Conservation (phyloP, 1,284 basidiomycete species). For the Microbotryum violaceum region DNA sequence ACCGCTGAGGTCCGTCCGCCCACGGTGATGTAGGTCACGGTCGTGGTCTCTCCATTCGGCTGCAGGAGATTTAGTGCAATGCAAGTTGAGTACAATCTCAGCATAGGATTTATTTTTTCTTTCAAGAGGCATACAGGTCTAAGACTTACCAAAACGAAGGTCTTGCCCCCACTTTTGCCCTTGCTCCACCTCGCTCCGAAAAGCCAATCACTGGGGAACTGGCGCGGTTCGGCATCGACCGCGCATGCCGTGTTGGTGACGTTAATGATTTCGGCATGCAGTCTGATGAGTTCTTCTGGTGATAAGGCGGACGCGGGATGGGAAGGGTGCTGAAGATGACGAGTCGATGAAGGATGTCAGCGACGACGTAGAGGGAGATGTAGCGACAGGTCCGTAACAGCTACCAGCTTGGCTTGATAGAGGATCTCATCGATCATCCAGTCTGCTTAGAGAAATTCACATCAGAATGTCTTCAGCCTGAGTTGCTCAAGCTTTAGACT, state of each 20-base stretch:
- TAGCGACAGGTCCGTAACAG: too few relatives aligned
- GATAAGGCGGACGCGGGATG: slow-evolving; percentile 57
- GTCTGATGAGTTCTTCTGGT: slow-evolving; percentile 47
- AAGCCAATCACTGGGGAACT: slow-evolving; percentile 65
- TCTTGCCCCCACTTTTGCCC: slow-evolving; percentile 53
- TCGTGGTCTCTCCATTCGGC: slow-evolving; percentile 62
- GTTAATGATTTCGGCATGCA: slow-evolving; percentile 54
- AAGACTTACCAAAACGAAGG: slow-evolving; percentile 51
- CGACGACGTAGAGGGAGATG: background rate
- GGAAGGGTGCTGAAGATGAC: slow-evolving; percentile 54
- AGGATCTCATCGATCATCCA: slow-evolving; percentile 59
- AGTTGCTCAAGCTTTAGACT: slow-evolving; percentile 42
- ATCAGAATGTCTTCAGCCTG: too few relatives aligned
- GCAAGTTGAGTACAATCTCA: too few relatives aligned
- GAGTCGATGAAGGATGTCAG: background rate
- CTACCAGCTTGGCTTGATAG: slow-evolving; percentile 49
- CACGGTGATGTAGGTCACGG: slow-evolving; percentile 68
- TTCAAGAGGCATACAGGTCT: background rate
- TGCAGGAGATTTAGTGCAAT: slow-evolving; percentile 34
- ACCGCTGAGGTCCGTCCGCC: slow-evolving; percentile 73
- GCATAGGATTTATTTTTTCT: too few relatives aligned
- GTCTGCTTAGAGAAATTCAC: background rate
- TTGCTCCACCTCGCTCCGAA: slow-evolving; percentile 66
- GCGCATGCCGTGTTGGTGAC: slow-evolving; percentile 60
- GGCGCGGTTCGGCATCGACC: slow-evolving; percentile 61